Conservation (phyloP, 441 rosid species). For the Arabidopsis lyrata region DNA sequence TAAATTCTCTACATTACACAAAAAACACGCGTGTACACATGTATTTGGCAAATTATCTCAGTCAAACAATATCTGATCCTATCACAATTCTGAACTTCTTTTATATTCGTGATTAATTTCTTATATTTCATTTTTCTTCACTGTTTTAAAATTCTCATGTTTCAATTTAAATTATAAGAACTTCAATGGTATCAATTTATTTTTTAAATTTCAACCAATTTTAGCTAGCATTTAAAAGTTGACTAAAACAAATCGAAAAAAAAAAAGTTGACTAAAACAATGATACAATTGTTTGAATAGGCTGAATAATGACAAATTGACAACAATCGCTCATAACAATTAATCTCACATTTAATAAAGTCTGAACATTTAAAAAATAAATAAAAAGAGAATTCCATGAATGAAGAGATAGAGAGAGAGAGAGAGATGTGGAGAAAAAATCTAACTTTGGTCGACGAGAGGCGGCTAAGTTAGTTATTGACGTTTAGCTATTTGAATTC, state of each 20-base stretch:
- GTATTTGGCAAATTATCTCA: neutral
- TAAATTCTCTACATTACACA: neutral
- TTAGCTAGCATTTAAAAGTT: neutral
- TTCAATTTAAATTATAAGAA: neutral
- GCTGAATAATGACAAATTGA: neutral
- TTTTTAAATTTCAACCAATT: neutral
- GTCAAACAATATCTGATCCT: neutral
- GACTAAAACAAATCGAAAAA: neutral
- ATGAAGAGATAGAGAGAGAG: no score
- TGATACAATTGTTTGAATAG: neutral
- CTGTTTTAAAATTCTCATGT: neutral
- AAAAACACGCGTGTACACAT: neutral
- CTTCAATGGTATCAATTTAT: neutral
- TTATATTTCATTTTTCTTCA: neutral
- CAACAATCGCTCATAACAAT: neutral
- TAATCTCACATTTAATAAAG: neutral
- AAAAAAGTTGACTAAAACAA: no score
- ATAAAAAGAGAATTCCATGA: neutral
- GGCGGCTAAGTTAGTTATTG: conserved; percentile 40
- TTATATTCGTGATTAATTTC: neutral
- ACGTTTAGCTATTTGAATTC: neutral
- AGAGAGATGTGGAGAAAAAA: conserved; percentile 5
- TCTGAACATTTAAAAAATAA: neutral
- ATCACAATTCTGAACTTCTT: neutral
- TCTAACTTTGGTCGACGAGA: neutral